phyloP scores from a whole-genome alignment of 2,329 filamentous ascomycete species.

The Calonectria ilicicola region DNA sequence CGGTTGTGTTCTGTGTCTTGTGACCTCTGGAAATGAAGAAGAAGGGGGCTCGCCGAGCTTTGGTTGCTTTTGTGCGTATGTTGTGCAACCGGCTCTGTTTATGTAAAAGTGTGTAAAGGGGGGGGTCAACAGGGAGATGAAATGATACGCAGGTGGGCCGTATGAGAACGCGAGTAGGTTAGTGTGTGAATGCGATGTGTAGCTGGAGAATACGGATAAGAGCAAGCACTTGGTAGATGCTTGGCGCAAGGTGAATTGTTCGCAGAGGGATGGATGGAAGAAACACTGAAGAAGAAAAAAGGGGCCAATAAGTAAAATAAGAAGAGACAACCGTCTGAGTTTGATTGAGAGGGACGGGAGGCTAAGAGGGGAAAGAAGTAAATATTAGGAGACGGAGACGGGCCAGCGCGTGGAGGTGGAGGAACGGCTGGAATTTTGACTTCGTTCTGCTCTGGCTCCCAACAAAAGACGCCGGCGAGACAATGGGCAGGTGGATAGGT shows the following conservation, averaged over 20 bases:
- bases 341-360: background rate
- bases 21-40: conserved; percentile 10
- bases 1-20: conserved; percentile 14
- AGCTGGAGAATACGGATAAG: background rate
- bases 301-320: background rate
- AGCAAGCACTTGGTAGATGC: background rate
- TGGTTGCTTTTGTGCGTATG: background rate
- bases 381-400: conserved; percentile 7
- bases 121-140: conserved; percentile 1
- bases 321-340: background rate
- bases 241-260: background rate
- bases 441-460: conserved; percentile 16
- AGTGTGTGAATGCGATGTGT: background rate
- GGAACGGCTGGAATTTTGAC: conserved; percentile 8
- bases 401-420: conserved; percentile 11
- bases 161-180: background rate
- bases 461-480: conserved; percentile 22
- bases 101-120: conserved; percentile 4
- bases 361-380: background rate
- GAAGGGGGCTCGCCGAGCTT: background rate
- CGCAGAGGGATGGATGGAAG: background rate
- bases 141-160: conserved; percentile 1
- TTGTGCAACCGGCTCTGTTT: background rate
- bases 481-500: conserved; percentile 14
- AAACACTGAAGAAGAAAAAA: background rate